These are phyloP conservation scores for Candolleomyces eurysporus DNA, from an alignment of 768 basidiomycete genomes.

Conservation along the genomic window DNA sequence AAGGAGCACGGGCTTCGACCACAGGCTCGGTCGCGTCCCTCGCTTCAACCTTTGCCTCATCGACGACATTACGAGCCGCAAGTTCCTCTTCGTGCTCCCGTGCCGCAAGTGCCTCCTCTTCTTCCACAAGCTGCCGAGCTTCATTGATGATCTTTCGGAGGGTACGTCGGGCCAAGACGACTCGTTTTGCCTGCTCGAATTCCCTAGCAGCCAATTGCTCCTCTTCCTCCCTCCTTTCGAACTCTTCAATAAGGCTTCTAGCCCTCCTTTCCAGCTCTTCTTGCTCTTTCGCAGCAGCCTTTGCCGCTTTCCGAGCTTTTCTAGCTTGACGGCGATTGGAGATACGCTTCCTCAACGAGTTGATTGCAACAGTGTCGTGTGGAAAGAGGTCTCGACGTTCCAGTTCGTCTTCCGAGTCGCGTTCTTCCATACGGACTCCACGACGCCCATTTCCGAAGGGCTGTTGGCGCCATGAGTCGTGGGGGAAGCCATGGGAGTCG, in stretches of 20 bases:
- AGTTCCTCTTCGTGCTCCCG: background rate
- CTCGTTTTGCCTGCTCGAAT: background rate
- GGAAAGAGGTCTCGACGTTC: too few species aligned
- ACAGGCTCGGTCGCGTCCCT: background rate
- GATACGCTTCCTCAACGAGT: too few species aligned
- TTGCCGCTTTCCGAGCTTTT: background rate
- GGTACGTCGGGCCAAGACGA: background rate
- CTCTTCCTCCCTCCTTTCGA: background rate
- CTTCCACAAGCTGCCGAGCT: background rate
- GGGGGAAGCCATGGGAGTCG: conserved; percentile 1
- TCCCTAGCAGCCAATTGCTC: background rate
- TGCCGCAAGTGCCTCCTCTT: background rate
- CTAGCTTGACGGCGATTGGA: background rate
- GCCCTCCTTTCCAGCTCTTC: background rate
- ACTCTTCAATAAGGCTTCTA: background rate
- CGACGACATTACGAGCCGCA: background rate
- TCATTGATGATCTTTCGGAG: background rate
- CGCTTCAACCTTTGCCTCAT: background rate
- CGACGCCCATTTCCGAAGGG: background rate
- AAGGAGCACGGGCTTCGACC: background rate
- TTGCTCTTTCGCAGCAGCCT: background rate
- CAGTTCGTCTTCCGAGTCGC: background rate
- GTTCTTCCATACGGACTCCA: background rate
- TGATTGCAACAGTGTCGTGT: too few species aligned
- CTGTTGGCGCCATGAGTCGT: background rate